Conservation (phyloP, 2,329 filamentous ascomycete genomes). For the Knoxdaviesia proteae region DNA sequence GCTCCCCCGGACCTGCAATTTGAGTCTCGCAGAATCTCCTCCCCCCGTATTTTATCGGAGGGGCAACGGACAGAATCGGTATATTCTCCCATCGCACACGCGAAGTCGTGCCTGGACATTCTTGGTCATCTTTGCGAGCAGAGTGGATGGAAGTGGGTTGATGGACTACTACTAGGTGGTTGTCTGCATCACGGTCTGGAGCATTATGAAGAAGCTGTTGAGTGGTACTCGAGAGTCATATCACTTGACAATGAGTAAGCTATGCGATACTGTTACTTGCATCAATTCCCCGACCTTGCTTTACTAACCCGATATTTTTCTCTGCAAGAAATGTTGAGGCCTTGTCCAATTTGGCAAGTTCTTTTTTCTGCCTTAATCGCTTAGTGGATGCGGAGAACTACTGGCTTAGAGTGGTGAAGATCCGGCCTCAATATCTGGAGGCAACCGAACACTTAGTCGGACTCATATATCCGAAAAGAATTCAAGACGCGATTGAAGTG, state of each 20-base stretch:
- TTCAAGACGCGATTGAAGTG: slow-evolving; percentile 65
- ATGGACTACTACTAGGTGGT: slow-evolving; percentile 78
- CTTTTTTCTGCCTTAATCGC: slow-evolving; percentile 63
- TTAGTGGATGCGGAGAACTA: slow-evolving; percentile 67
- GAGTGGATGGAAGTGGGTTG: slow-evolving; percentile 71
- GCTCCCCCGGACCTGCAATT: no score
- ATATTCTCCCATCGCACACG: slow-evolving; percentile 11
- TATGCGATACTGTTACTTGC: background rate
- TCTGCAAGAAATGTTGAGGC: slow-evolving; percentile 62
- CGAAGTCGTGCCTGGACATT: slow-evolving; percentile 47
- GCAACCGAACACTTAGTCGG: slow-evolving; percentile 88
- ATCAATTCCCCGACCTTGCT: background rate
- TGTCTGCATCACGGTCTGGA: slow-evolving; percentile 83
- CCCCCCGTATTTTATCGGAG: no score
- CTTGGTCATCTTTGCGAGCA: slow-evolving; percentile 58
- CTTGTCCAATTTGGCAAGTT: slow-evolving; percentile 80
- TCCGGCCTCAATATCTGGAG: slow-evolving; percentile 77
- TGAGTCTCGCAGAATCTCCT: no score
- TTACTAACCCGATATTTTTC: slow-evolving; percentile 10
- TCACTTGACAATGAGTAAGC: slow-evolving; percentile 33
- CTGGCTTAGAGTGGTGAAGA: slow-evolving; percentile 68
- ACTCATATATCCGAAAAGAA: slow-evolving; percentile 64
- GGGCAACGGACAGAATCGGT: no score
- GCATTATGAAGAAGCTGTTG: slow-evolving; percentile 55
- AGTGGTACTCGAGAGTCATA: slow-evolving; percentile 50